Percentiles rank a stretch among this genome's conserved stretches.
Conservation (phyloP, 768 basidiomycete genomes). For the Mycena capillaripes region DNA sequence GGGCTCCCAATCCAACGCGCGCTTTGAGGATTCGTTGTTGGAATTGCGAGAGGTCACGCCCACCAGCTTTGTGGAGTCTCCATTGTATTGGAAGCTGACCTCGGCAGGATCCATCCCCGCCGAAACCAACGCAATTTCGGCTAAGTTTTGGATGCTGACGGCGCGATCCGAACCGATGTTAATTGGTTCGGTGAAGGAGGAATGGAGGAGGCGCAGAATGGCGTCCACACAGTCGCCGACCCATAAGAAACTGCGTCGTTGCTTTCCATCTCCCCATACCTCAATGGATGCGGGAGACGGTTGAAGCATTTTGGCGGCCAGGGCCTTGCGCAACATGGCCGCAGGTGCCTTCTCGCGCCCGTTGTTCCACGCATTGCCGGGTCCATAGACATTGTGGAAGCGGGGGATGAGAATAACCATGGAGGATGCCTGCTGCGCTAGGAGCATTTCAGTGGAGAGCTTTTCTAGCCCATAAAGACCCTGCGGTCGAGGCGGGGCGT, state of each 20-base stretch:
- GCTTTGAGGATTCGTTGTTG: conserved; percentile 55
- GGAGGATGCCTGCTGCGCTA: conserved; percentile 46
- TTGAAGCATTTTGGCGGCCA: conserved; percentile 46
- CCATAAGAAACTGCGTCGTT: conserved; percentile 62
- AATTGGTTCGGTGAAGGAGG: neutral
- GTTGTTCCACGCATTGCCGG: conserved; percentile 63
- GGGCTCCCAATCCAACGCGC: conserved; percentile 59
- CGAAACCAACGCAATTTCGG: neutral
- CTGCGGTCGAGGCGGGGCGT: conserved; percentile 54
- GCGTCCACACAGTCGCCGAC: neutral
- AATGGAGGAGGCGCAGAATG: neutral
- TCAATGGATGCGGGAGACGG: conserved; percentile 50
- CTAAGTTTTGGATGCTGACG: neutral
- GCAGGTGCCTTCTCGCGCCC: conserved; percentile 74
- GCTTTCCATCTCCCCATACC: conserved; percentile 70
- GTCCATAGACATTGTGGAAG: conserved; percentile 74
- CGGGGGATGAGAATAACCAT: conserved; percentile 63
- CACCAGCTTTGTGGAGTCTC: conserved; percentile 45
- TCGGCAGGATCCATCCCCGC: neutral
- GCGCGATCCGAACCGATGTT: neutral
- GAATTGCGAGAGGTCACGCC: conserved; percentile 69
- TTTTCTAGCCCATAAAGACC: conserved; percentile 75
- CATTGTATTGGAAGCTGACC: neutral
- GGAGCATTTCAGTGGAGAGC: conserved; percentile 61
- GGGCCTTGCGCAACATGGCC: conserved; percentile 67